Percentiles rank a stretch among this genome's conserved stretches.
These are phyloP conservation scores for Hyaloperonospora brassicae DNA, from an alignment of 352 stramenopile species.

Conservation along the genomic window DNA sequence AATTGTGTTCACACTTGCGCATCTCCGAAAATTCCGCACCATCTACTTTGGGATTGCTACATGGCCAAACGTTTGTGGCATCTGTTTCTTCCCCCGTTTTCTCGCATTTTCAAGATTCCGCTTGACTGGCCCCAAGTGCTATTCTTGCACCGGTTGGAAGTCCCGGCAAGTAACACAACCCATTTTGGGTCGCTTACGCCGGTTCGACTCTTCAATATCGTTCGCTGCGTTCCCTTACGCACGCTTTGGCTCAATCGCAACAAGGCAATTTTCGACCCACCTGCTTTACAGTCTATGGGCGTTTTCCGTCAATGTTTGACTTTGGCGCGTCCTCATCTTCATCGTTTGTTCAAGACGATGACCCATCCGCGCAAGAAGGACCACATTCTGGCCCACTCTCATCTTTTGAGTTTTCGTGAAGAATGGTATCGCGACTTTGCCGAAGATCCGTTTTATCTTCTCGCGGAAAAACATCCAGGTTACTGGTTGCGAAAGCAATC, in stretches of 20 bases:
- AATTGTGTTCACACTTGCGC: slow-evolving; percentile 6
- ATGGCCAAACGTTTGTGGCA: slow-evolving; percentile 1
- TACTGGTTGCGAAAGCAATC: no score
- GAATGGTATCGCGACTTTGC: not conserved
- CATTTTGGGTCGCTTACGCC: not conserved
- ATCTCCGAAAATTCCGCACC: not conserved
- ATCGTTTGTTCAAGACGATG: not conserved
- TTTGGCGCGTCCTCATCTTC: not conserved
- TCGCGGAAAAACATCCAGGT: not conserved
- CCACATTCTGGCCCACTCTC: not conserved
- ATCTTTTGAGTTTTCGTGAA: not conserved
- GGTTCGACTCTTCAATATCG: not conserved
- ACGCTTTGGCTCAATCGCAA: not conserved
- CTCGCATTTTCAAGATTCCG: not conserved
- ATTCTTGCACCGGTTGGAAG: not conserved
- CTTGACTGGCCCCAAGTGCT: not conserved
- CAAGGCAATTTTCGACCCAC: not conserved
- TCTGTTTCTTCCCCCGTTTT: slow-evolving; percentile 2
- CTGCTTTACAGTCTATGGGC: not conserved
- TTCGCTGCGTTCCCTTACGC: not conserved
- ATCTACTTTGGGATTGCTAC: slow-evolving; percentile 9
- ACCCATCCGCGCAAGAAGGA: not conserved
- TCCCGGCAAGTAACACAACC: not conserved
- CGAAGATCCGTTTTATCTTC: not conserved
- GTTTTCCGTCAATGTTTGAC: not conserved